phyloP scores from a whole-genome alignment of 116 monocot species.

The Phalaenopsis hybrid region DNA sequence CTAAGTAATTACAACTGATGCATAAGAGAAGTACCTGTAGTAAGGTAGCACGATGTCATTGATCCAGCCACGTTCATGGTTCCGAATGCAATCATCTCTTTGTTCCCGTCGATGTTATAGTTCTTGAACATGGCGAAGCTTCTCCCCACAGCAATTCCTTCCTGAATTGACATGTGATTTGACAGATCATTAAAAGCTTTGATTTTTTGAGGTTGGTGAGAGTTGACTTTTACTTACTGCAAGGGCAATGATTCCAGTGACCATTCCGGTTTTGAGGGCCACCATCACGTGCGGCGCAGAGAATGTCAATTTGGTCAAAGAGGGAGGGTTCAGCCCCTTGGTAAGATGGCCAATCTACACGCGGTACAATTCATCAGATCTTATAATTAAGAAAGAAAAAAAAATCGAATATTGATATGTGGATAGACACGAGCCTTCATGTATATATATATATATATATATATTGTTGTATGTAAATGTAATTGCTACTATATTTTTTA shows the following conservation, averaged over 20 bases:
- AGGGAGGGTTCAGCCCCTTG: constrained; percentile 76
- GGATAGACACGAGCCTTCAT: too few relatives aligned
- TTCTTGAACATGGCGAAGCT: constrained; percentile 93
- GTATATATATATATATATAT: too few relatives aligned
- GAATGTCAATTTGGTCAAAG: constrained; percentile 46
- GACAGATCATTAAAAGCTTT: not conserved
- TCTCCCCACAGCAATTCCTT: constrained; percentile 92
- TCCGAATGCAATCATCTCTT: constrained; percentile 97
- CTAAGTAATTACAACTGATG: not conserved
- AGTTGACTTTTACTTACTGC: constrained; percentile 54
- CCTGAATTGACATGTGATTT: constrained; percentile 30
- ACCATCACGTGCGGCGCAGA: constrained; percentile 48
- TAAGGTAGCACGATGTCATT: constrained; percentile 82
- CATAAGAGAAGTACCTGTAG: constrained; percentile 40
- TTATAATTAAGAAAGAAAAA: too few relatives aligned
- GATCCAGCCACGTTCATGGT: constrained; percentile 93
- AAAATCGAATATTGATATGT: too few relatives aligned
- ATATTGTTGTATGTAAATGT: too few relatives aligned
- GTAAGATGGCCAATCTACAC: constrained; percentile 75
- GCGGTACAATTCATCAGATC: not conserved
- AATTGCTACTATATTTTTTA: too few relatives aligned
- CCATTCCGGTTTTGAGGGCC: constrained; percentile 62
- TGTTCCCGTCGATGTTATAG: constrained; percentile 97
- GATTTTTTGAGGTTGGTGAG: not conserved
- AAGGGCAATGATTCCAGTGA: constrained; percentile 83